Evolutionary conservation across 2,329 filamentous ascomycete species (phyloP), one percentile per base, ranked within the genome.

Genomic region (Colletotrichum sp.): DNA sequence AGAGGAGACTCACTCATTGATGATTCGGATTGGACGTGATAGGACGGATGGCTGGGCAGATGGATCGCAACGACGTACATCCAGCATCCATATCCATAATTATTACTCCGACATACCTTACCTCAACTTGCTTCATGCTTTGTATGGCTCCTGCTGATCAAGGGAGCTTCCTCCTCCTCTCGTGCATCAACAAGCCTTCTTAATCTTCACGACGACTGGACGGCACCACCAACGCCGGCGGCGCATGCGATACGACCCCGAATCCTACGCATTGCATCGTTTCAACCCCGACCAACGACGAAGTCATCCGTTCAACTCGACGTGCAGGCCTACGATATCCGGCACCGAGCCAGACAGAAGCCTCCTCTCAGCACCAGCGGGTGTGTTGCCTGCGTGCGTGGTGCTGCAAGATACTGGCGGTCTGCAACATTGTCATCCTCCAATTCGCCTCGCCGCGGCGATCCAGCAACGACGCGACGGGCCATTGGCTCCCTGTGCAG

Each of bases 401-500:
- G 39, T 71, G 28, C 73, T 73, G 73, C 69, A 68, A 57, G 57
- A 75, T 75, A 68, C 72, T 75, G 70, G 69, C 73, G 63, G 73
- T 75, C 73, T 75, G 73, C 73, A 63, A 75, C 68, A 72, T 69
- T 61, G 36, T 52, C 72, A 74, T 67, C 68, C 68, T 14, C 30
- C 72, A 68, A 68, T 52, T 63, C 69, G 63, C 52, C 63, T 59
- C 69, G 73, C 64, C 55, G 70, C 70, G 69, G 60, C 73, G 70
- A 75, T 75, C 73, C 43, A 64, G 73, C 63, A 34, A 64, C 63
- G 34, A 68, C 63, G 64, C 64, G 69, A 30, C 39, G 32, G 57
- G 55, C 57, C 70, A 75, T 75, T 75, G 73, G 70, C 69, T 68
- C 57, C 30, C 70, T 68, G 59, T 68, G 63, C 70, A 75, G 70